phyloP scores from a whole-genome alignment of 768 basidiomycete species.

The Podaxis mareebaensis region DNA sequence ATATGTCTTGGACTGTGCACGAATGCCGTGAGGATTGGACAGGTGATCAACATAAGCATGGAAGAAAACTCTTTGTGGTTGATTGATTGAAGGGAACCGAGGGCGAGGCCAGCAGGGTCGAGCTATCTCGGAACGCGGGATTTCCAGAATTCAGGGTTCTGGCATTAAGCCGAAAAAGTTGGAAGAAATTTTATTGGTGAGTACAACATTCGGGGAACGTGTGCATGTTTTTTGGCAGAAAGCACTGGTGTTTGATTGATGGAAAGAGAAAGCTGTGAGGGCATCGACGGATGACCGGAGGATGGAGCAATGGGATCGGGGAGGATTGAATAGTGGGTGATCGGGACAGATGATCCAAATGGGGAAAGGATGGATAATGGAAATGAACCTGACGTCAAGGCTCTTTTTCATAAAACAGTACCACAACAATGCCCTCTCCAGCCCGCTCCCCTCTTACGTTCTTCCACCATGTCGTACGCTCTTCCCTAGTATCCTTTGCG shows the following conservation, averaged over 20 bases:
- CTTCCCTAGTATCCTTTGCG: background rate
- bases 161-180: background rate
- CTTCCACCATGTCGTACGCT: slow-evolving; percentile 10
- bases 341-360: slow-evolving; percentile 2
- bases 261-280: background rate
- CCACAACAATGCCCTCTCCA: background rate
- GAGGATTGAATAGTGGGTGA: background rate
- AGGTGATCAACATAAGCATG: background rate
- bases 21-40: background rate
- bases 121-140: background rate
- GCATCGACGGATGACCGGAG: background rate
- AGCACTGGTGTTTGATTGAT: background rate
- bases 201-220: background rate
- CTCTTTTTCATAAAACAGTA: slow-evolving; percentile 1
- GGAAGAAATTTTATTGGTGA: background rate
- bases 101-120: background rate
- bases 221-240: background rate
- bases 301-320: background rate
- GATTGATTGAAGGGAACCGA: background rate
- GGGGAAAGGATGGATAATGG: background rate
- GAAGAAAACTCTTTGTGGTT: background rate
- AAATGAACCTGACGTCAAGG: slow-evolving; percentile 9
- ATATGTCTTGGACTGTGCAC: background rate
- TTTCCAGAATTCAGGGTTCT: background rate
- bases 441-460: background rate